phyloP scores from a whole-genome alignment of 2,329 filamentous ascomycete genomes.

The Verticillium isaacii region DNA sequence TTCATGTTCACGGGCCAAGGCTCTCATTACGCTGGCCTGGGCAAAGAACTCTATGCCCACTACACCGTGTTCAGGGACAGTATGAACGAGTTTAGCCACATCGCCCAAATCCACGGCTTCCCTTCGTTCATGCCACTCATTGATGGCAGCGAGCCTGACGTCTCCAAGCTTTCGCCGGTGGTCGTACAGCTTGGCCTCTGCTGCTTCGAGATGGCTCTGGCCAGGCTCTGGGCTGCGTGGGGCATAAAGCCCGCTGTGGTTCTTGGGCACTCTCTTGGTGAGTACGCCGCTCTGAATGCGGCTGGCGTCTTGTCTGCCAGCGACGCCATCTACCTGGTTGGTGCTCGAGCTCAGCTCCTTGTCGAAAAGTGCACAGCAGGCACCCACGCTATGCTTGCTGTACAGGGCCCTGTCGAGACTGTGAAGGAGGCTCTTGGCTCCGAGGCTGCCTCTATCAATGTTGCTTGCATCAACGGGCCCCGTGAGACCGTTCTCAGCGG shows the following conservation, averaged over 20 bases:
- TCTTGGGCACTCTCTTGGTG: constrained; percentile 62
- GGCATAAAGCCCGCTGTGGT: constrained; percentile 51
- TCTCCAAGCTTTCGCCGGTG: constrained; percentile 42
- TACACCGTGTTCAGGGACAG: constrained; percentile 43
- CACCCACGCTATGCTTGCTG: constrained; percentile 56
- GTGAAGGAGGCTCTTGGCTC: constrained; percentile 47
- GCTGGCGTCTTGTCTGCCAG: constrained; percentile 66
- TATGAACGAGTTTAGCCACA: constrained; percentile 52
- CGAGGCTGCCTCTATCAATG: constrained; percentile 32
- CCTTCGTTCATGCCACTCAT: constrained; percentile 52
- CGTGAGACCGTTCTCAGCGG: constrained; percentile 68
- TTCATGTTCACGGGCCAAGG: constrained; percentile 56
- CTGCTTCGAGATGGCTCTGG: constrained; percentile 53
- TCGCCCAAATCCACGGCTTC: constrained; percentile 45
- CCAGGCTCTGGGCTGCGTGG: constrained; percentile 51
- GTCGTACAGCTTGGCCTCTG: constrained; percentile 49
- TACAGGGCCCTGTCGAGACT: constrained; percentile 42
- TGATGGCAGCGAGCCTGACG: constrained; percentile 32
- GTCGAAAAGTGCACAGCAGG: constrained; percentile 59
- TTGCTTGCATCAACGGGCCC: constrained; percentile 73
- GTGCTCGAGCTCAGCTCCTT: constrained; percentile 60
- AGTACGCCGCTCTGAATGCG: constrained; percentile 68
- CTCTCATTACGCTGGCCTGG: constrained; percentile 46
- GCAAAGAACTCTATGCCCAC: constrained; percentile 43
- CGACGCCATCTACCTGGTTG: constrained; percentile 69